Base-by-base conservation (phyloP, 352 stramenopile genomes). In the Pythium utonaiense region DNA sequence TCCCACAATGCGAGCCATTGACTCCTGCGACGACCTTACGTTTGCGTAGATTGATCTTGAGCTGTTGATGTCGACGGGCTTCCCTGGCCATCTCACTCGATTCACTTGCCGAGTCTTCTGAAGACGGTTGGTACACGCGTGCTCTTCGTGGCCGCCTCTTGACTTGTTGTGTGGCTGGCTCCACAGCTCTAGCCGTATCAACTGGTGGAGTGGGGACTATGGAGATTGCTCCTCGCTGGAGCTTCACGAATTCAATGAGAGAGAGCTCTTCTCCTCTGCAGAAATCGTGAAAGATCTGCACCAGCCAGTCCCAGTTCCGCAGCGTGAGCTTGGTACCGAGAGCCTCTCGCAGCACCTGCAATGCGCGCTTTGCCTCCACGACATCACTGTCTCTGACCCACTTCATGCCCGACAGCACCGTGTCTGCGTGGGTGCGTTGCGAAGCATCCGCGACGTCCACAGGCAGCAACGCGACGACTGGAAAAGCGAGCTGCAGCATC, bases 301-400 rank as follows among this genome's bases (percentile, higher is more conserved):
- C 47, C 25, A 64, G 40, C 57, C 57, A 64, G 49, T 58, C 48
- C 57, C 57, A 64, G 27, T 64, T 64, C 38, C 53, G 52, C 19
- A 58, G 38, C 36, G 47, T 30, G 25, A 64, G 22, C 0, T 21
- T 30, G 3, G 24, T 7, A 1, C 17, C 17, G n/a, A 64, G 49
- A 19, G 57, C 30, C 21, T 30, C 40, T 17, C 10, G 12, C 3
- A 64, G 30, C 22, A 17, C 24, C 6, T 50, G 3, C 25, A 64
- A 31, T 19, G 51, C 57, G 6, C 19, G 24, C 16, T 25, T 16
- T 24, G 4, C n/a, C 7, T 30, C 1, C 9, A 2, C 1, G 8
- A 17, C 24, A n/a, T 24, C 28, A 0, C 13, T 41, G 24, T 19
- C 1, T 2, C 12, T 16, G 25, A 22, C 24, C 9, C 17, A 31